Base-by-base conservation (phyloP, 1,139 yeast genomes). In the Yamadazyma dushanensis region DNA sequence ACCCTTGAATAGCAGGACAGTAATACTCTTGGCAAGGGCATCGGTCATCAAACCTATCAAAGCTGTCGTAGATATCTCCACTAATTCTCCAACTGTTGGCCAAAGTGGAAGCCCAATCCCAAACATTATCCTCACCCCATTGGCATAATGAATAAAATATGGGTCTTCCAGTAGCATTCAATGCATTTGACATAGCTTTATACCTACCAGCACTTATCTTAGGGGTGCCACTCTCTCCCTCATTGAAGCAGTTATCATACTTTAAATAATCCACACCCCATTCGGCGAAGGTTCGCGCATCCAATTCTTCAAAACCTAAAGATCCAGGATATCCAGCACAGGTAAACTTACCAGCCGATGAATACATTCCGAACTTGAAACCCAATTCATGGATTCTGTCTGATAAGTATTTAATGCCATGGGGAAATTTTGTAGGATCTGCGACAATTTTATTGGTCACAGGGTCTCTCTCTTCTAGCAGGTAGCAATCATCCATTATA, bases 221-320 rank as follows among this genome's bases (percentile, higher is more conserved):
- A 3, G 55, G 51, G 9, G 47, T 41, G 6, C 61, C 61, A 26
- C 46, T 44, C 25, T 38, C 41, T 7, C 61, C 61, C 24, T 45
- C 47, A 36, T 56, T 54, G 41, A 38, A 51, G 40, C 62, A 57
- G 38, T 57, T 57, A 34, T 57, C 62, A 40, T 57, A 57, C 37
- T 57, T 57, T 29, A 57, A 41, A 35, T 56, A 57, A 39, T 57
- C 62, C n/a, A 57, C 49, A 2, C 43, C 58, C 51, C 56, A 51
- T 15, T 41, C 45, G 1, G 59, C 61, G 40, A 53, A 54, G 8
- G 50, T 49, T 10, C 41, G 34, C 15, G 61, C 61, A 39, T 57
- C 62, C 7, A 36, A 30, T 16, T 49, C 50, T 35, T 57, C 61
- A 32, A 54, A 34, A 20, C 46, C 54, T 22, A 56, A 45, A 3